Evolutionary conservation across 768 basidiomycete species (phyloP), one percentile per base, ranked within the genome.

Genomic region (Lepiota brunneoincarnata): DNA sequence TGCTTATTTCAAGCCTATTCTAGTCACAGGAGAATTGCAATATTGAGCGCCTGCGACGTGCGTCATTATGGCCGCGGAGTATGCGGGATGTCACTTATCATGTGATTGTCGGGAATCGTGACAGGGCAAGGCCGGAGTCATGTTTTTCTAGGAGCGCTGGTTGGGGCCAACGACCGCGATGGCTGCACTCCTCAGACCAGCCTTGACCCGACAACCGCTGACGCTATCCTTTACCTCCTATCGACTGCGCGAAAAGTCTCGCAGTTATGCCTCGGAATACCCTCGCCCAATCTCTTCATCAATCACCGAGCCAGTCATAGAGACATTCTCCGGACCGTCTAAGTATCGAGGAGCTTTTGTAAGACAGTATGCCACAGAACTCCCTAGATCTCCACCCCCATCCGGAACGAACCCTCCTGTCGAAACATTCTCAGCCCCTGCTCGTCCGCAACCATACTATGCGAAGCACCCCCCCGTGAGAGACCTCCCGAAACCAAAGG

Each of bases 401-500:
- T 62, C 60, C 18, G 57, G 49, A 12, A 49, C 51, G 3, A 55
- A 64, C 40, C 63, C 67, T 64, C 54, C 60, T 52, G 17, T 69
- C 63, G 54, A 62, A 63, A 18, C 39, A 4, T 58, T 44, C 28
- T 41, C 57, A 3, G 52, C 49, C 12, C 52, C 57, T 14, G 35
- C 57, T 17, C 38, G 48, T 39, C 37, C n/a, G 0, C 45, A 54
- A 50, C 57, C 57, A 1, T 58, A 58, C 39, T 54, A 51, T 35
- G 57, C 47, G 28, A 54, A 58, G 15, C 59, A 61, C n/a, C 63
- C 63, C n/a, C 52, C 58, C 12, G 31, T 42, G 5, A 58, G 69
- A 34, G 73, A 75, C 18, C 63, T 76, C 21, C 75, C 75, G 12
- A 67, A 58, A 39, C 61, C 64, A 24, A 69, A 72, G 67, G 75